Base-by-base conservation (phyloP, 2,329 filamentous ascomycete species). In the Fusarium palustre region DNA sequence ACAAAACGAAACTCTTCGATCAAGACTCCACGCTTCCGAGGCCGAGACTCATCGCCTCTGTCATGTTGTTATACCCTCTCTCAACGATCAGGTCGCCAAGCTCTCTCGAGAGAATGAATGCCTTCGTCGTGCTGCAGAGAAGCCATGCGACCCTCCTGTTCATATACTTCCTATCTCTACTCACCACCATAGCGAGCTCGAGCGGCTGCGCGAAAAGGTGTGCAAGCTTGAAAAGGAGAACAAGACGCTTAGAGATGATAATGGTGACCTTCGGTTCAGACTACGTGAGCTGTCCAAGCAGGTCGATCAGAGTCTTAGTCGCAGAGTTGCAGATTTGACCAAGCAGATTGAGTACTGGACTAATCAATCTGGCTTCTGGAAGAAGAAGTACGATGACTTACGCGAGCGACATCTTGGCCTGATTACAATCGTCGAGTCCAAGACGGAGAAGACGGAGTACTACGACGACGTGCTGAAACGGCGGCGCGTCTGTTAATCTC, bases 41-140 rank as follows among this genome's bases (percentile, higher is more conserved):
- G 72, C 74, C 30, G 81, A 83, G 34, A 71, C 75, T 28, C 76
- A 79, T 36, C 75, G 77, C 25, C 72, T 81, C 7, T 59, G 68
- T 28, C 72, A 76, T 25, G 72, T 75, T 62, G 74, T 78, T 59
- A 69, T 81, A 8, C 78, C 79, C 1, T 71, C 79, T 41, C 77
- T 84, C 3, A 76, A 81, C 61, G 74, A 72, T n/a, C 77, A 81
- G 59, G 75, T 82, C 55, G 73, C 71, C 34, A 66, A 74, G 12
- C 78, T 84, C 7, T 66, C 72, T 4, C 76, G 76, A 18, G 81
- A 84, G 33, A 83, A 83, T 66, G 73, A 76, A 18, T 74, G 76
- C 10, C 76, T 85, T 7, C 78, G 81, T 15, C 77, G 76, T n/a
- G 76, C 77, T 9, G 64, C 79, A 38, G 80, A 82, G 31, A 76